These are phyloP conservation scores for Neobulgaria alba DNA, from an alignment of 2,329 filamentous ascomycete species.

Conservation along the genomic window DNA sequence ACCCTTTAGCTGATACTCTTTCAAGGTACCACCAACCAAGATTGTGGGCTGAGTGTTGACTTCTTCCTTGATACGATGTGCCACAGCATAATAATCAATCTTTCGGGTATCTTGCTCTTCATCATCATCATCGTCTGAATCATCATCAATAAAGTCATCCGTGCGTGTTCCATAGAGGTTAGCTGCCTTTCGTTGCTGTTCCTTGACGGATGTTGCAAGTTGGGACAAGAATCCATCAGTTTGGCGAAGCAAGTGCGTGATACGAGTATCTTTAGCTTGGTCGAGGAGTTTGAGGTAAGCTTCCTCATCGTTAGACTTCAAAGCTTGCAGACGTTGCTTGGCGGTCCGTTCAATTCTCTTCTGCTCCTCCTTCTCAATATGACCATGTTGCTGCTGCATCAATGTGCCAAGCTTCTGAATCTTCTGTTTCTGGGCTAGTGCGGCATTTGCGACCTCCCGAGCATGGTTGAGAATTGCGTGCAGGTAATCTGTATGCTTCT, in stretches of 20 bases:
- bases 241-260: slow-evolving; percentile 91
- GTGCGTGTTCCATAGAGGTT: slow-evolving; percentile 66
- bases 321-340: slow-evolving; percentile 97
- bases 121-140: slow-evolving; percentile 59
- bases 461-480: slow-evolving; percentile 78
- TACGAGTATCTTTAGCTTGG: slow-evolving; percentile 98
- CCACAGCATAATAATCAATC: slow-evolving; percentile 98
- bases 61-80: slow-evolving; percentile 91
- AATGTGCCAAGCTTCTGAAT: slow-evolving; percentile 79
- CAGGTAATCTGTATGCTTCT: slow-evolving; percentile 90
- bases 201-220: slow-evolving; percentile 87
- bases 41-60: slow-evolving; percentile 75
- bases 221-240: slow-evolving; percentile 97
- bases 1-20: slow-evolving; percentile 98
- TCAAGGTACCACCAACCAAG: slow-evolving; percentile 83
- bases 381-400: slow-evolving; percentile 84
- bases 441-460: slow-evolving; percentile 64
- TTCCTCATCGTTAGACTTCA: slow-evolving; percentile 99
- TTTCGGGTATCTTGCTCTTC: slow-evolving; percentile 65
- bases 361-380: slow-evolving; percentile 98
- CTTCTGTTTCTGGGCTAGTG: slow-evolving; percentile 60
- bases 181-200: slow-evolving; percentile 77
- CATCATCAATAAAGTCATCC: slow-evolving; percentile 42
- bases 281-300: slow-evolving; percentile 96
- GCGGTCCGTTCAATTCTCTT: slow-evolving; percentile 95